A percentile compares a stretch with the other conserved stretches of the same genome.
phyloP scores from a whole-genome alignment of 2,329 filamentous ascomycete species.

The Volutella citrinella region DNA sequence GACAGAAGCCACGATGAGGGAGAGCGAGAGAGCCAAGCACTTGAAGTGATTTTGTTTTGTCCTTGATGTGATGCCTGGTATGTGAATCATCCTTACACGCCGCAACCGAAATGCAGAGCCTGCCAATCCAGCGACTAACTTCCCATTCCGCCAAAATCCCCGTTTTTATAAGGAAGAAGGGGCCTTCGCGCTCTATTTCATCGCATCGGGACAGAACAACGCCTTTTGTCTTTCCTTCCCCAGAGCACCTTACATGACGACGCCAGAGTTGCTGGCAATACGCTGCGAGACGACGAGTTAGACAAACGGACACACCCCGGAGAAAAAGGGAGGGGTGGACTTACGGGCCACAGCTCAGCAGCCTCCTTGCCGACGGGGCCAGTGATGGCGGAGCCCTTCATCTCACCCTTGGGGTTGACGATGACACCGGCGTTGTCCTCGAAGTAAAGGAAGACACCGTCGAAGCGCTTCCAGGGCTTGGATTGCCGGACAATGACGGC shows the following conservation, averaged over 20 bases:
- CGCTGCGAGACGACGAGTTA: conserved; percentile 58
- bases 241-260: conserved; percentile 85
- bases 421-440: conserved; percentile 99
- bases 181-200: conserved; percentile 31
- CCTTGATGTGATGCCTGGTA: conserved; percentile 51
- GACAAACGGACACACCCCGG: no score
- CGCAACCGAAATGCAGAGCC: conserved; percentile 53
- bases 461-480: conserved; percentile 98
- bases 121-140: conserved; percentile 41
- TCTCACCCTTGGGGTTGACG: conserved; percentile 99
- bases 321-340: conserved; percentile 34
- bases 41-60: conserved; percentile 37
- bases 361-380: conserved; percentile 99
- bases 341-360: conserved; percentile 97
- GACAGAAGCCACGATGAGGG: no score
- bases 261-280: conserved; percentile 99
- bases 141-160: conserved; percentile 17
- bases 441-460: conserved; percentile 99
- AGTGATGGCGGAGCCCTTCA: conserved; percentile 99
- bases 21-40: no score
- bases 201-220: conserved; percentile 32
- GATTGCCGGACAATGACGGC: conserved; percentile 97
- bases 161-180: conserved; percentile 20
- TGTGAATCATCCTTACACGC: conserved; percentile 51
- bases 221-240: conserved; percentile 28